Percentiles rank a stretch among this genome's conserved stretches.
Evolutionary conservation across 1,284 basidiomycete genomes (phyloP).

Genomic region (Xerocomus minutiporus): DNA sequence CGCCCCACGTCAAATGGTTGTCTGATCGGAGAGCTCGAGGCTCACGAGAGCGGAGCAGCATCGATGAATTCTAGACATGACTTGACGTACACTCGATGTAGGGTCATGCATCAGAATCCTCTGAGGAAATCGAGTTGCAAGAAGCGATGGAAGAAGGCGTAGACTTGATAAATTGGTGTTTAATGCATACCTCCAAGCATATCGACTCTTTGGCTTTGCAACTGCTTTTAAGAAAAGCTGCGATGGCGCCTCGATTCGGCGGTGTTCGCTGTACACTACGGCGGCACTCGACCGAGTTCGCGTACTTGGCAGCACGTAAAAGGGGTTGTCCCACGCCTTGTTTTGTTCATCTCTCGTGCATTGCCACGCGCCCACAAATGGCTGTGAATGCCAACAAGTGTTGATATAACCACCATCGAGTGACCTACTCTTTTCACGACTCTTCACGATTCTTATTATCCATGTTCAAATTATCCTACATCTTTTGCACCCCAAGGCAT

Average conservation of each 20-base stretch:
- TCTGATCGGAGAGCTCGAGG: background rate
- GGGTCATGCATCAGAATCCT: background rate
- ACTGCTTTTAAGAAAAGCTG: no score
- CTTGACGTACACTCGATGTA: background rate
- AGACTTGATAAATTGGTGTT: no score
- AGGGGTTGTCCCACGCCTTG: background rate
- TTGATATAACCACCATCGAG: background rate
- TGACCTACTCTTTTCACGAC: background rate
- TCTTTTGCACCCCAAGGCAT: slow-evolving; percentile 31
- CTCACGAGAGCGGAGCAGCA: background rate
- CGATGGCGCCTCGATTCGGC: no score
- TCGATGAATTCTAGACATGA: background rate
- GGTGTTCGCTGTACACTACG: no score
- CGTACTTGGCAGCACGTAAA: no score
- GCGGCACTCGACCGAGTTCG: no score
- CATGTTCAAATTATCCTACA: slow-evolving; percentile 31
- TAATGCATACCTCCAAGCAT: no score
- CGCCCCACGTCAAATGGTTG: no score
- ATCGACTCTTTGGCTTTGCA: no score
- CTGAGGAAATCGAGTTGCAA: no score
- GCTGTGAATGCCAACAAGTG: background rate
- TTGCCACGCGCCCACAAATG: background rate
- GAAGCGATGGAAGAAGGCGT: no score
- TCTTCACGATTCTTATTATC: background rate
- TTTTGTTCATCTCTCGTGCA: background rate